A percentile compares a stretch with the other conserved stretches of the same genome.
phyloP scores from a whole-genome alignment of 495 filamentous ascomycete species.

The Penicillium herquei region DNA sequence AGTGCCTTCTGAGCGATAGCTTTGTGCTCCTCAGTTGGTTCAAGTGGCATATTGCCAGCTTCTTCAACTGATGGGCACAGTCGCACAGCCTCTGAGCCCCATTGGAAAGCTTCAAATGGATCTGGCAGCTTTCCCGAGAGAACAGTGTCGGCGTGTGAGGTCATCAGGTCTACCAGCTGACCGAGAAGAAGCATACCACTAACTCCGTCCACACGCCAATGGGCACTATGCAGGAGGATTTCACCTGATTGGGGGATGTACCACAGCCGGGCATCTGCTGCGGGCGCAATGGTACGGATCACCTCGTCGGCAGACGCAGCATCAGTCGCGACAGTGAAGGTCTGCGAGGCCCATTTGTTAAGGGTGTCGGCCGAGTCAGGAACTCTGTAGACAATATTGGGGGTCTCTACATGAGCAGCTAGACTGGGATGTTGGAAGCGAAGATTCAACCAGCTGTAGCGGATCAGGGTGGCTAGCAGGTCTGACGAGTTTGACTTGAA shows the following conservation, averaged over 20 bases:
- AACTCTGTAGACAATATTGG: slow-evolving; percentile 20
- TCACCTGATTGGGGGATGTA: slow-evolving; percentile 21
- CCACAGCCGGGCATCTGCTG: slow-evolving; percentile 16
- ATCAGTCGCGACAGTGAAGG: slow-evolving; percentile 22
- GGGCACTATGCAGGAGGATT: slow-evolving; percentile 25
- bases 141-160: slow-evolving; percentile 13
- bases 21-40: neutral
- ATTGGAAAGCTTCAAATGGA: slow-evolving; percentile 10
- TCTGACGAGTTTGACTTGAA: slow-evolving; percentile 10
- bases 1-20: neutral
- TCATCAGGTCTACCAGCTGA: slow-evolving; percentile 18
- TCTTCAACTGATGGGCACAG: neutral
- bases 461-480: slow-evolving; percentile 13
- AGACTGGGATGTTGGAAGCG: slow-evolving; percentile 35
- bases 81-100: slow-evolving; percentile 22
- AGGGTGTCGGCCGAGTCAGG: slow-evolving; percentile 15
- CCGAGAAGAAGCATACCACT: slow-evolving; percentile 28
- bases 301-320: slow-evolving; percentile 16
- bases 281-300: slow-evolving; percentile 16
- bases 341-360: slow-evolving; percentile 25
- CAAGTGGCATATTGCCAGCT: neutral
- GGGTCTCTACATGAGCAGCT: slow-evolving; percentile 17
- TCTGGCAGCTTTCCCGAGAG: slow-evolving; percentile 7
- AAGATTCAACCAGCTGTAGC: slow-evolving; percentile 26
- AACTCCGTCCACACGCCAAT: slow-evolving; percentile 35